phyloP scores from a whole-genome alignment of 257 asterid genomes.

The Lantana camara region DNA sequence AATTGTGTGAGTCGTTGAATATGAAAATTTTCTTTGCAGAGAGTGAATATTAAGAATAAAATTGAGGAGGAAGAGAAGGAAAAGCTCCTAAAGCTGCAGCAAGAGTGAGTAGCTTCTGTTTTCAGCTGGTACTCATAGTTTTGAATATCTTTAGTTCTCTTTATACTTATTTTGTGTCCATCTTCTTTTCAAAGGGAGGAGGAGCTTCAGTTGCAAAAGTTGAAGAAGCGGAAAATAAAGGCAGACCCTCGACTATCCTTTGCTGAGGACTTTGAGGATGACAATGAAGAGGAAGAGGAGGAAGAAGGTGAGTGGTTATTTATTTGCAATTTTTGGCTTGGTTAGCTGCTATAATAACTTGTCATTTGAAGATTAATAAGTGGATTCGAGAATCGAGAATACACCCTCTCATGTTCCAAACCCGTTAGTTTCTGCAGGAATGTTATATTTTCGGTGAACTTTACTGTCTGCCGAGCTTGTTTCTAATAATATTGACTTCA shows the following conservation, averaged over 20 bases:
- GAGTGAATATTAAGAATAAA: conserved; percentile 88
- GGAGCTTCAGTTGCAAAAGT: conserved; percentile 90
- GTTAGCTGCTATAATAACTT: not conserved
- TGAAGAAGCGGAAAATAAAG: conserved; percentile 84
- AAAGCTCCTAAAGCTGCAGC: conserved; percentile 93
- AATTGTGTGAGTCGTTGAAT: not conserved
- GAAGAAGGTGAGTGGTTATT: conserved; percentile 52
- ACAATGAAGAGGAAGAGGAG: conserved; percentile 71
- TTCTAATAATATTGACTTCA: not conserved
- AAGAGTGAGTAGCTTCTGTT: conserved; percentile 61
- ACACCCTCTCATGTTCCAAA: too few relatives aligned
- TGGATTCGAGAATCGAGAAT: not conserved
- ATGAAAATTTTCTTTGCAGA: conserved; percentile 43
- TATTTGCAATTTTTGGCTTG: conserved; percentile 6
- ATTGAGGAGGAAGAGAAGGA: conserved; percentile 99
- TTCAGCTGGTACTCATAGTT: conserved; percentile 11
- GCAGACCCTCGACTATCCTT: conserved; percentile 93
- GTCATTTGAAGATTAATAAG: not conserved
- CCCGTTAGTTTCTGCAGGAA: too few relatives aligned
- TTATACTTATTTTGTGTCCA: not conserved
- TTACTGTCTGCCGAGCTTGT: not conserved
- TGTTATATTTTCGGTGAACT: too few relatives aligned
- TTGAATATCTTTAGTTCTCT: not conserved
- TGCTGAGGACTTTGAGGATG: conserved; percentile 80
- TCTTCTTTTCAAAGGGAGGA: conserved; percentile 66